Evolutionary conservation across 2,329 filamentous ascomycete species (phyloP), one percentile per base, ranked within the genome.

Genomic region (Cadophora gregata): DNA sequence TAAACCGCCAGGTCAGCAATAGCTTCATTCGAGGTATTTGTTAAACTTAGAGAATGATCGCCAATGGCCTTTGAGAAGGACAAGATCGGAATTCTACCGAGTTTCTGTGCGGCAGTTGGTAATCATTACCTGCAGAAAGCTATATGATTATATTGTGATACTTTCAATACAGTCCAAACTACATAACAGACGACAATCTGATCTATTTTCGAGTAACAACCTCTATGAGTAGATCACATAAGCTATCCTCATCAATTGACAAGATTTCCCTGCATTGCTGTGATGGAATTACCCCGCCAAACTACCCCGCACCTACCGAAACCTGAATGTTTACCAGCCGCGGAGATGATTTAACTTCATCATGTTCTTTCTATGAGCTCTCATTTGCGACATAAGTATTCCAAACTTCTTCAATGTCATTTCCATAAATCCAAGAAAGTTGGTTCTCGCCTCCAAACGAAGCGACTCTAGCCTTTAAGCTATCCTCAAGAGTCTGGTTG

Each of bases 401-500:
- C 79, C 78, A 80, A 1, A 77, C 75, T 21, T 74, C 79, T 27
- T 76, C 73, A 33, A 81, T 81, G 67, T 81, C 73, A 64, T 81
- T 80, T n/a, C 74, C 70, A 68, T 81, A 80, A 21, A 81, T 80
- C 77, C 80, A 81, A 10, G 75, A 70, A 70, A 81, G 27, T 4
- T 38, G 75, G 12, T 77, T 76, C 19, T 71, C 71, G 0, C 75
- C 76, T 5, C 77, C 75, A 64, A 78, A 78, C 6, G 68, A 67
- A 25, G 74, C 73, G 19, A 79, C 68, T 51, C 75, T 78, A 5
- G 72, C 71, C 10, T 76, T 60, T 56, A 79, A 68, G 42, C 66
- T 69, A 6, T 71, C 70, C 62, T 79, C 75, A 45, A 78, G 78
- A 38, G 59, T 72, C 31, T 72, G 73, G 10, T 72, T 66, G 21